These are phyloP conservation scores for Aquilaria sinensis DNA, from an alignment of 345 rosid species.

Conservation along the genomic window DNA sequence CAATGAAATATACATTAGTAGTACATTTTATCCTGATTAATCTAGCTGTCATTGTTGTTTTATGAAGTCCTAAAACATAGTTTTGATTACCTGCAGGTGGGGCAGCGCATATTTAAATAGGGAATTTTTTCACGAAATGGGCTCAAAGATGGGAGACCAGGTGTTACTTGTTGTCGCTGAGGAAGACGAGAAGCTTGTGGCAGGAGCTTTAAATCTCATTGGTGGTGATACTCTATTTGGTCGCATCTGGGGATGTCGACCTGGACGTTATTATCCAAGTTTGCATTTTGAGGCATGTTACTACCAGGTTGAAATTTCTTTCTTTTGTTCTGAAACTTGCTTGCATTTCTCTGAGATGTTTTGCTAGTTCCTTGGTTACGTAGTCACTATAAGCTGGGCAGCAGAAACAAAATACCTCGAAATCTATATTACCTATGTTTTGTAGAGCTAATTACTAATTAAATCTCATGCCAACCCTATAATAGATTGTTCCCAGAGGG, in stretches of 20 bases:
- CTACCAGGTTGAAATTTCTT: slow-evolving; percentile 63
- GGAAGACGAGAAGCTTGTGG: slow-evolving; percentile 80
- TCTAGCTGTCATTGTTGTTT: neutral
- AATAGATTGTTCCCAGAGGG: no score
- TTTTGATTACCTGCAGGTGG: slow-evolving; percentile 50
- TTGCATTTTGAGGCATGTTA: slow-evolving; percentile 97
- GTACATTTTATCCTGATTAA: neutral
- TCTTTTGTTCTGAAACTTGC: no score
- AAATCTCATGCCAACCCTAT: no score
- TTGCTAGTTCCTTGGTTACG: no score
- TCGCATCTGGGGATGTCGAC: slow-evolving; percentile 93
- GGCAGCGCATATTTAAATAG: slow-evolving; percentile 86
- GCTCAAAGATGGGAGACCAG: slow-evolving; percentile 72
- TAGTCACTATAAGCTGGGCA: no score
- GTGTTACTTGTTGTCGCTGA: slow-evolving; percentile 82
- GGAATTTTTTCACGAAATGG: slow-evolving; percentile 80
- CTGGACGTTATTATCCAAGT: slow-evolving; percentile 69
- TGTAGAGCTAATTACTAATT: no score
- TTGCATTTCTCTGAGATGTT: no score
- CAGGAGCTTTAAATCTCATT: slow-evolving; percentile 90
- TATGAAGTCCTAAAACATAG: slow-evolving; percentile 9
- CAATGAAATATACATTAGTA: neutral
- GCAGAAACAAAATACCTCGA: no score
- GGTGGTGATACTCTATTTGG: slow-evolving; percentile 91
- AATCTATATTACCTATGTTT: no score